Percentiles rank a stretch among this genome's conserved stretches.
Conservation (phyloP, 2,329 filamentous ascomycete species). For the Venturia asperata region DNA sequence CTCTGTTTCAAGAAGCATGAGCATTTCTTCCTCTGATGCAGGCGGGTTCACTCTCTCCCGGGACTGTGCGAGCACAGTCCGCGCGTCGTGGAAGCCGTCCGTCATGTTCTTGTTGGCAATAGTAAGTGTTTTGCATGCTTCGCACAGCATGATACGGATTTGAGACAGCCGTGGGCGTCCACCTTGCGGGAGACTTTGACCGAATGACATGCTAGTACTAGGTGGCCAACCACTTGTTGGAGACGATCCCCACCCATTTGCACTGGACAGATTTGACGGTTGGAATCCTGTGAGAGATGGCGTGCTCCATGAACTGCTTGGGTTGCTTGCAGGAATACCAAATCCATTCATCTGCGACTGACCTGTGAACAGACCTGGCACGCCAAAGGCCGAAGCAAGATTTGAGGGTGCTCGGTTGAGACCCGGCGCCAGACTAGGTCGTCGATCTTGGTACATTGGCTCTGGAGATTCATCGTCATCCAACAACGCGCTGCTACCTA, state of each 20-base stretch:
- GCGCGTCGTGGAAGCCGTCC: conserved; percentile 64
- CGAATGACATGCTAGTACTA: background rate
- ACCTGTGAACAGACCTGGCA: conserved; percentile 7
- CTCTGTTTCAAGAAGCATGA: conserved; percentile 84
- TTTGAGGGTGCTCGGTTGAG: conserved; percentile 28
- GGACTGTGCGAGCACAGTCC: conserved; percentile 56
- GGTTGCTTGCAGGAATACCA: conserved; percentile 6
- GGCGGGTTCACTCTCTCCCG: conserved; percentile 34
- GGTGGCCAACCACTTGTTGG: background rate
- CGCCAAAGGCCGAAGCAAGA: conserved; percentile 32
- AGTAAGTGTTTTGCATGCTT: conserved; percentile 61
- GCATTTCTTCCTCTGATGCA: conserved; percentile 60
- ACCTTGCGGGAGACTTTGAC: background rate
- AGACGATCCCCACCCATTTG: conserved; percentile 11
- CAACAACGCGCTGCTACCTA: conserved; percentile 85
- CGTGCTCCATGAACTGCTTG: conserved; percentile 9
- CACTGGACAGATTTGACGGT: background rate
- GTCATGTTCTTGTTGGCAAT: conserved; percentile 34
- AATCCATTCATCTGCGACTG: conserved; percentile 13
- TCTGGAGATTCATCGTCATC: conserved; percentile 63
- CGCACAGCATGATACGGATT: conserved; percentile 25
- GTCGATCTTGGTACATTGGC: conserved; percentile 28
- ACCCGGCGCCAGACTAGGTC: conserved; percentile 32
- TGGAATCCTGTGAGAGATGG: conserved; percentile 3
- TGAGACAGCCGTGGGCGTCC: conserved; percentile 17